A percentile compares a stretch with the other conserved stretches of the same genome.
These are phyloP conservation scores for Coprinopsis marcescibilis DNA, from an alignment of 768 basidiomycete species.

Conservation along the genomic window DNA sequence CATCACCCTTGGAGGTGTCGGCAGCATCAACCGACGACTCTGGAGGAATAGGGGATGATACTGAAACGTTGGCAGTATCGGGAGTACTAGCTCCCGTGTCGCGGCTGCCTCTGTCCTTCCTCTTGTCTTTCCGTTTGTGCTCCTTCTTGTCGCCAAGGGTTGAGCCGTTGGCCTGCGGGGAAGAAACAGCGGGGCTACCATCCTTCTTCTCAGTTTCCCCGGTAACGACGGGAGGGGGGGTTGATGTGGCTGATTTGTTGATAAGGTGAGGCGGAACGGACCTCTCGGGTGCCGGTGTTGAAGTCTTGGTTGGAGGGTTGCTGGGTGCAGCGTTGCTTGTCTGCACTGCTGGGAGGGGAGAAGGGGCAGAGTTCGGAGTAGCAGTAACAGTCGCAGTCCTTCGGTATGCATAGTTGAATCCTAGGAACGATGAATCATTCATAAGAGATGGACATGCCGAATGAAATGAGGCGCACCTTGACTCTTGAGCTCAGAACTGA, in stretches of 20 bases:
- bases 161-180: slow-evolving; percentile 37
- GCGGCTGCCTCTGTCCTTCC: slow-evolving; percentile 28
- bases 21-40: slow-evolving; percentile 19
- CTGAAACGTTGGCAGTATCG: slow-evolving; percentile 20
- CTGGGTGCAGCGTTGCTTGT: slow-evolving; percentile 30
- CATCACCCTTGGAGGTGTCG: slow-evolving; percentile 17
- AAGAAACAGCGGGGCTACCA: slow-evolving; percentile 26
- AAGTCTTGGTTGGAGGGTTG: slow-evolving; percentile 30
- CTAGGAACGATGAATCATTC: slow-evolving; percentile 39
- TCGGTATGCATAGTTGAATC: slow-evolving; percentile 95
- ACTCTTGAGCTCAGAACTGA: slow-evolving; percentile 88
- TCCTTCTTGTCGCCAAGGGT: slow-evolving; percentile 43
- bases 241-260: slow-evolving; percentile 34
- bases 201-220: slow-evolving; percentile 29
- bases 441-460: slow-evolving; percentile 2
- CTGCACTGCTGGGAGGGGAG: slow-evolving; percentile 38
- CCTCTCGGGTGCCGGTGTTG: slow-evolving; percentile 31
- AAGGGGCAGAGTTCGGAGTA: slow-evolving; percentile 54
- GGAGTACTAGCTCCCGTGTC: slow-evolving; percentile 24
- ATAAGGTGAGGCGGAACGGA: slow-evolving; percentile 24
- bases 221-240: slow-evolving; percentile 28
- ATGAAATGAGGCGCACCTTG: slow-evolving; percentile 53
- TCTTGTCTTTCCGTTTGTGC: slow-evolving; percentile 57
- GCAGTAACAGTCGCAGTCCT: slow-evolving; percentile 57
- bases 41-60: slow-evolving; percentile 26